phyloP scores from a whole-genome alignment of 805 yeast genomes.

The Candida pseudoglaebosa region DNA sequence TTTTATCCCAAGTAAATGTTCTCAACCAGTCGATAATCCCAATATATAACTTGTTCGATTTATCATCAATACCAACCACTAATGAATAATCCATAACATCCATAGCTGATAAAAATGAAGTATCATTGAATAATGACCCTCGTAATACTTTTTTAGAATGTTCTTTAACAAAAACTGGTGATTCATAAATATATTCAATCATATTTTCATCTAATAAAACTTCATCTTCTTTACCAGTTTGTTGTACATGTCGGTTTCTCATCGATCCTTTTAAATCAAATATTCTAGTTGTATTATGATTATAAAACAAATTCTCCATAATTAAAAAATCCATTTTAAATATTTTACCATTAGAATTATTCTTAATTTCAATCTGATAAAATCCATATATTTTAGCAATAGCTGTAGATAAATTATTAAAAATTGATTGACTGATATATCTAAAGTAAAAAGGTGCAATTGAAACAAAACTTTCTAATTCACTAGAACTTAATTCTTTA shows the following conservation, averaged over 20 bases:
- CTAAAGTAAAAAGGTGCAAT: slow-evolving; percentile 97
- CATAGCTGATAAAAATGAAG: slow-evolving; percentile 90
- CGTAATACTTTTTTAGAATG: slow-evolving; percentile 81
- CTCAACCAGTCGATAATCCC: slow-evolving; percentile 94
- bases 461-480: slow-evolving; percentile 87
- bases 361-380: slow-evolving; percentile 86
- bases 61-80: slow-evolving; percentile 83
- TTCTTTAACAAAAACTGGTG: slow-evolving; percentile 90
- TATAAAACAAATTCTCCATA: slow-evolving; percentile 93
- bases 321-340: slow-evolving; percentile 87
- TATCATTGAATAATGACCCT: slow-evolving; percentile 93
- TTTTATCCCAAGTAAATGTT: slow-evolving; percentile 98
- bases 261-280: slow-evolving; percentile 97
- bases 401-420: slow-evolving; percentile 92
- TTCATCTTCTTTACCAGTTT: slow-evolving; percentile 93
- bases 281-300: slow-evolving; percentile 73
- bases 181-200: slow-evolving; percentile 96
- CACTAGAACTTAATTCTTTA: slow-evolving; percentile 83
- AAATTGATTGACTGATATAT: slow-evolving; percentile 91
- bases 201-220: slow-evolving; percentile 93
- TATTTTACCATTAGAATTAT: slow-evolving; percentile 68
- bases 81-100: slow-evolving; percentile 98
- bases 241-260: slow-evolving; percentile 95
- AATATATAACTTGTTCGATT: slow-evolving; percentile 65
- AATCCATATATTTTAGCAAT: slow-evolving; percentile 94